Conservation (phyloP, 108 stramenopile species). For the Discostella stelligeroides region DNA sequence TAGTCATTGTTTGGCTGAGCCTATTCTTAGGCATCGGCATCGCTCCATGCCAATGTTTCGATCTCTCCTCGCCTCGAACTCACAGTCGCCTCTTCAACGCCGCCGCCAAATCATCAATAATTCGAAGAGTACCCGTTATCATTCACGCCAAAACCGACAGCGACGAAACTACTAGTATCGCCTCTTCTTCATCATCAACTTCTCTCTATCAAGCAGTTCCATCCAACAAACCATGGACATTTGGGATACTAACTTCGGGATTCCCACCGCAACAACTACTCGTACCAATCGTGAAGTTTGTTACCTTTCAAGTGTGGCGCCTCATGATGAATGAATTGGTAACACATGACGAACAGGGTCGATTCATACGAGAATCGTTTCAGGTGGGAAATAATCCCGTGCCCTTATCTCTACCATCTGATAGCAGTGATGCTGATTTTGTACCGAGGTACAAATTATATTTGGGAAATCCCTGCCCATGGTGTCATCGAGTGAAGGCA, state of each 20-base stretch:
- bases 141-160: not conserved
- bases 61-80: not conserved
- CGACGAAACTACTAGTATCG: not conserved
- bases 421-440: slow-evolving; percentile 32
- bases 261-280: slow-evolving; percentile 56
- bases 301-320: slow-evolving; percentile 55
- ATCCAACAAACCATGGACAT: slow-evolving; percentile 45
- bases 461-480: slow-evolving; percentile 93
- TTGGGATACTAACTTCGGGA: slow-evolving; percentile 54
- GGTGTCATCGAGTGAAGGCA: slow-evolving; percentile 63
- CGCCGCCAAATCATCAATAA: too few species aligned
- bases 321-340: slow-evolving; percentile 58
- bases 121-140: too few species aligned
- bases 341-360: slow-evolving; percentile 47
- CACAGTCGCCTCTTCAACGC: not conserved
- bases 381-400: slow-evolving; percentile 48
- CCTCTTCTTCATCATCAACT: not conserved
- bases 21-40: not conserved
- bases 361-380: slow-evolving; percentile 54
- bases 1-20: not conserved
- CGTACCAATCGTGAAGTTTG: slow-evolving; percentile 53
- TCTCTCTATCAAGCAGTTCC: slow-evolving; percentile 34
- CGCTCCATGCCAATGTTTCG: not conserved
- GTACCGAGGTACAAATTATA: slow-evolving; percentile 86
- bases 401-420: slow-evolving; percentile 27